Percentiles rank a stretch among this genome's conserved stretches.
Conservation (phyloP, 2,329 filamentous ascomycete species). For the Colletotrichum simmondsii region DNA sequence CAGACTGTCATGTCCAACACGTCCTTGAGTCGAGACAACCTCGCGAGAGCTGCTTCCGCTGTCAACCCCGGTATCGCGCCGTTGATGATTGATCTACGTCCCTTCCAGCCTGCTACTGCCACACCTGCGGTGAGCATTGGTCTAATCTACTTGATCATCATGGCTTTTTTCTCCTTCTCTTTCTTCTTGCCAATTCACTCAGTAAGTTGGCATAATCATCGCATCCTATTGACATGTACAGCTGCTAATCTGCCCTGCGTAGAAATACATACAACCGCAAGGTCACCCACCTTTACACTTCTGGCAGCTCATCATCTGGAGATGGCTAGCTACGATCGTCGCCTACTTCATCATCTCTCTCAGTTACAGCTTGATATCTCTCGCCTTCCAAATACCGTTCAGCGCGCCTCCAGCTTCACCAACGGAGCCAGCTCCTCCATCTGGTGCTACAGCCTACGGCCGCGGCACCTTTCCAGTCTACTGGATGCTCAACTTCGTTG, state of each 20-base stretch:
- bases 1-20: conserved; percentile 52
- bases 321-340: conserved; percentile 63
- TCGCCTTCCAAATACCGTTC: conserved; percentile 74
- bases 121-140: conserved; percentile 71
- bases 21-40: conserved; percentile 42
- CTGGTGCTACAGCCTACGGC: conserved; percentile 65
- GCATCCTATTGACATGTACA: neutral
- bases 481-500: conserved; percentile 72
- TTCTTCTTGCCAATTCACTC: conserved; percentile 74
- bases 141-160: conserved; percentile 74
- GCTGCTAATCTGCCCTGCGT: neutral
- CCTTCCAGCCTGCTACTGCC: conserved; percentile 64
- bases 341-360: conserved; percentile 72
- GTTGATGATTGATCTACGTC: conserved; percentile 62
- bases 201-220: conserved; percentile 38
- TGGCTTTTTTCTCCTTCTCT: conserved; percentile 73
- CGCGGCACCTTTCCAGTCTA: conserved; percentile 70
- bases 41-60: conserved; percentile 41
- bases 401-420: conserved; percentile 54
- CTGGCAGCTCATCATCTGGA: conserved; percentile 67
- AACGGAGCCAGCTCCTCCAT: conserved; percentile 51
- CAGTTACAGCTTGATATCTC: conserved; percentile 70
- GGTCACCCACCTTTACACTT: conserved; percentile 68
- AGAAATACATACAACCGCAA: conserved; percentile 63
- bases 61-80: conserved; percentile 46